A percentile compares a stretch with the other conserved stretches of the same genome.
Conservation (phyloP, 192 early-diverging fungal species). For the Coemansia sp. region DNA sequence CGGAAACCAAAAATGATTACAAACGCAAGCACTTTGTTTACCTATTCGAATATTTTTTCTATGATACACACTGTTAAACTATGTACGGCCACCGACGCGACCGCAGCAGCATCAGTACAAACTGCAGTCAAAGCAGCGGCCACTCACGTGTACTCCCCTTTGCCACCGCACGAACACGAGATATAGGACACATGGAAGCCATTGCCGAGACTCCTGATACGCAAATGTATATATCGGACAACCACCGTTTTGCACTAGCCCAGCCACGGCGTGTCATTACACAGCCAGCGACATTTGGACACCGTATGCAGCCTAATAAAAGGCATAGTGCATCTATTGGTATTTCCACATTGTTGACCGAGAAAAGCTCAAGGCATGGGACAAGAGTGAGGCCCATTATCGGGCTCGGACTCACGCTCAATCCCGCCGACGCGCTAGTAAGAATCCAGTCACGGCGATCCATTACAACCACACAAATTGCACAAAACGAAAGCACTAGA, state of each 20-base stretch:
- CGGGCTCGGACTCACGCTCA: conserved; percentile 43
- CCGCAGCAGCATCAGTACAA: conserved; percentile 42
- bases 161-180: conserved; percentile 27
- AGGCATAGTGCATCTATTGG: conserved; percentile 21
- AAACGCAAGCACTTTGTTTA: neutral
- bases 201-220: conserved; percentile 13
- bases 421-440: conserved; percentile 42
- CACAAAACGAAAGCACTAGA: neutral
- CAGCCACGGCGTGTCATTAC: conserved; percentile 39
- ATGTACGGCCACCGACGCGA: conserved; percentile 27
- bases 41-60: neutral
- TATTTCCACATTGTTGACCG: conserved; percentile 15
- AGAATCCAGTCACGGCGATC: conserved; percentile 23
- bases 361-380: neutral
- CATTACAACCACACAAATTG: neutral
- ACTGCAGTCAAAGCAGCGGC: conserved; percentile 32
- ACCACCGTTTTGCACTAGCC: conserved; percentile 39
- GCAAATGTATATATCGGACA: conserved; percentile 6
- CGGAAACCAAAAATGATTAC: neutral
- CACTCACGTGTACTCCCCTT: conserved; percentile 44
- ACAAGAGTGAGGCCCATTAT: conserved; percentile 34
- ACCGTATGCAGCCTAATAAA: neutral
- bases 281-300: neutral
- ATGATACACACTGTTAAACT: neutral
- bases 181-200: conserved; percentile 4